phyloP scores from a whole-genome alignment of 495 filamentous ascomycete genomes.

The Cercophora samala region DNA sequence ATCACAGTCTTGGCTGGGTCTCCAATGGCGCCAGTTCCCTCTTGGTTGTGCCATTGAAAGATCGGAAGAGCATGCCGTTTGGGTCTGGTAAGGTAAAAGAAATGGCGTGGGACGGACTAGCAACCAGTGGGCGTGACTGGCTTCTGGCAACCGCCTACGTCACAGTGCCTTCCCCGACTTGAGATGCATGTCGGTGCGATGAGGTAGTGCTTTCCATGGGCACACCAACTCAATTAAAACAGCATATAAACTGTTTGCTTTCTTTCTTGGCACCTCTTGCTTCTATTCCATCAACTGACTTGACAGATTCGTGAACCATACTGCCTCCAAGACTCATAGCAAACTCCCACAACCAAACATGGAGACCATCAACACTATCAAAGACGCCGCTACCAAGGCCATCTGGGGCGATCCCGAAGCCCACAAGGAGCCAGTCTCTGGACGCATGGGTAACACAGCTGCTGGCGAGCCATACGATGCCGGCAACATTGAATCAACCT shows the following conservation, averaged over 20 bases:
- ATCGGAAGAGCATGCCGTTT: background rate
- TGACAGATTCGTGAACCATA: background rate
- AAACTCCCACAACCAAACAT: slow-evolving; percentile 33
- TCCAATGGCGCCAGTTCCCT: background rate
- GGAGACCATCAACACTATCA: slow-evolving; percentile 51
- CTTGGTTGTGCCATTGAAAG: background rate
- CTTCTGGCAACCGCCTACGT: background rate
- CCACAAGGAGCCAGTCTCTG: slow-evolving; percentile 52
- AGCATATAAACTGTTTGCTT: background rate
- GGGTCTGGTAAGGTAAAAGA: background rate
- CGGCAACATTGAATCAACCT: slow-evolving; percentile 43
- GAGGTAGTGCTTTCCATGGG: background rate
- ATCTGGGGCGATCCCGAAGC: slow-evolving; percentile 48
- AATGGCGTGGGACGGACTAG: background rate
- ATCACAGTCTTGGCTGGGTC: background rate
- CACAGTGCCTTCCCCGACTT: background rate
- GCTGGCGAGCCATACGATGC: slow-evolving; percentile 59
- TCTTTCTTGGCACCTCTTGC: slow-evolving; percentile 2
- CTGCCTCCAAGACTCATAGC: background rate
- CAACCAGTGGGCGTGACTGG: background rate
- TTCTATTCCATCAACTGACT: background rate
- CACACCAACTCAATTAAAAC: background rate
- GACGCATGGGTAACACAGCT: slow-evolving; percentile 49
- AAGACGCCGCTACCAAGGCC: slow-evolving; percentile 46
- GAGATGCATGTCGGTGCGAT: slow-evolving; percentile 8